These are phyloP conservation scores for Flaveria bidentis DNA, from an alignment of 129 eudicot genomes.

Conservation along the genomic window DNA sequence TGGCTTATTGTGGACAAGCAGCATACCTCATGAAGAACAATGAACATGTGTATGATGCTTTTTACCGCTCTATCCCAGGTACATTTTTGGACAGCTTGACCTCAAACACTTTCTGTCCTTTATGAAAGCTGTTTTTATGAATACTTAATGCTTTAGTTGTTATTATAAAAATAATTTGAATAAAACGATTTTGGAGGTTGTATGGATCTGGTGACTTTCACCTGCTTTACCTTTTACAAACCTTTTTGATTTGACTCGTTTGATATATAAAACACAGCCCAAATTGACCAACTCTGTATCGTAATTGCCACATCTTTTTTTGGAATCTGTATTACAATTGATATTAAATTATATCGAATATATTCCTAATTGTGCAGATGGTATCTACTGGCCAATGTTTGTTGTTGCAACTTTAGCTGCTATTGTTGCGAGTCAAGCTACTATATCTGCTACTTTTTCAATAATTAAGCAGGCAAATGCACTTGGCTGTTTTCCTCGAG, in stretches of 20 bases:
- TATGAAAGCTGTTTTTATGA: no score
- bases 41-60: conserved; percentile 68
- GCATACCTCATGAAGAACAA: conserved; percentile 53
- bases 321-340: background rate
- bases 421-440: conserved; percentile 58
- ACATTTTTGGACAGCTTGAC: background rate
- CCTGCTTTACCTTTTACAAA: background rate
- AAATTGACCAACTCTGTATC: background rate
- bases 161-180: background rate
- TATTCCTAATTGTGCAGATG: conserved; percentile 46
- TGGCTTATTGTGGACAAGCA: conserved; percentile 51
- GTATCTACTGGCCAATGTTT: conserved; percentile 64
- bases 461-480: conserved; percentile 41
- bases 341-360: background rate
- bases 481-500: conserved; percentile 36
- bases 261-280: background rate
- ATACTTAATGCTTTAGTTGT: no score
- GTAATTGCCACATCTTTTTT: background rate
- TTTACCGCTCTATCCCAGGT: conserved; percentile 91
- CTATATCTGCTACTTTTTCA: conserved; percentile 40
- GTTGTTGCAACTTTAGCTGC: conserved; percentile 58
- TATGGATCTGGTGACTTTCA: background rate
- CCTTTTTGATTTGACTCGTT: background rate
- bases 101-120: background rate
- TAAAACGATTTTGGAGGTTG: background rate